phyloP scores from a whole-genome alignment of 2,329 filamentous ascomycete genomes.

The Paecilomyces variotii region DNA sequence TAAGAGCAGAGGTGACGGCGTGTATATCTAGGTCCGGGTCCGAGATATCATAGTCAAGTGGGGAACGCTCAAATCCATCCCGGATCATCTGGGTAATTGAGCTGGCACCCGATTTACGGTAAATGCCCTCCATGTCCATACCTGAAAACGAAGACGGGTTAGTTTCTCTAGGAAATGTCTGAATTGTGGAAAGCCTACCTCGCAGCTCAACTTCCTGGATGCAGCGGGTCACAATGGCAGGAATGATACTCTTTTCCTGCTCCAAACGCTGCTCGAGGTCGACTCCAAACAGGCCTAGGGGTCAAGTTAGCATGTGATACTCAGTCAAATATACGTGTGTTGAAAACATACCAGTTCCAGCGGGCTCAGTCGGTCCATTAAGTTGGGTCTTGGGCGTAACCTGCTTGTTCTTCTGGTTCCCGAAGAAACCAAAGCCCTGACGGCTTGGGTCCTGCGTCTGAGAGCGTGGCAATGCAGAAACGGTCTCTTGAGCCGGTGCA shows the following conservation, averaged over 20 bases:
- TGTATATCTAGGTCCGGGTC: slow-evolving; percentile 93
- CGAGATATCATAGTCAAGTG: slow-evolving; percentile 77
- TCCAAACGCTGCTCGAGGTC: slow-evolving; percentile 81
- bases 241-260: slow-evolving; percentile 80
- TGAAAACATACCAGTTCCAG: slow-evolving; percentile 28
- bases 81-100: slow-evolving; percentile 85
- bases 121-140: slow-evolving; percentile 96
- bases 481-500: slow-evolving; percentile 26
- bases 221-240: slow-evolving; percentile 82
- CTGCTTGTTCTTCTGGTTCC: slow-evolving; percentile 39
- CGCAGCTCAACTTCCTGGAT: slow-evolving; percentile 94
- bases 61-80: slow-evolving; percentile 77
- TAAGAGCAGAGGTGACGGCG: slow-evolving; percentile 87
- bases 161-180: slow-evolving; percentile 6
- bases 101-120: slow-evolving; percentile 91
- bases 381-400: slow-evolving; percentile 32
- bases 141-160: slow-evolving; percentile 24
- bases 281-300: slow-evolving; percentile 68
- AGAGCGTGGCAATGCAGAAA: slow-evolving; percentile 25
- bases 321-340: neutral
- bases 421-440: slow-evolving; percentile 66
- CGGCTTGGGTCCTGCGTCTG: slow-evolving; percentile 40
- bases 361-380: slow-evolving; percentile 35
- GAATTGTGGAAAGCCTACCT: slow-evolving; percentile 42
- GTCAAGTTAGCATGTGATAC: neutral